Base-by-base conservation (phyloP, 2,329 filamentous ascomycete species). In the Coleophoma cylindrospora region DNA sequence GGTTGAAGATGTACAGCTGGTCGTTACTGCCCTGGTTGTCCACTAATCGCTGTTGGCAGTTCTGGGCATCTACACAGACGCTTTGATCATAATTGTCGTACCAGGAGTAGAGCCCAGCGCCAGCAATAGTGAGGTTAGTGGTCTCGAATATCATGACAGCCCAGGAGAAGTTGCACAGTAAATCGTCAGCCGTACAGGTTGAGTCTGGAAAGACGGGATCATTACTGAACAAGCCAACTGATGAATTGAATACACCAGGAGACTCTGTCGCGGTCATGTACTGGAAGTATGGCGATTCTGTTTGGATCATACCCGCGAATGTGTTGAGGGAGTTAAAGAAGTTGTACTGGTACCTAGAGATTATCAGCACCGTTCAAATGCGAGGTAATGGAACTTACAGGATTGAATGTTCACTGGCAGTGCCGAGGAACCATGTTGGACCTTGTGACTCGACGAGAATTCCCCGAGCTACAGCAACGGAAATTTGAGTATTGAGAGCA, bases 51-150 rank as follows among this genome's bases (percentile, higher is more conserved):
- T 50, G 48, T 27, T 66, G 64, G 38, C 64, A 66, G 45, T 60
- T 48, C n/a, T 60, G 33, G 4, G 48, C 48, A n/a, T 55, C 40
- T 14, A 52, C 47, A 41, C 50, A 52, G 44, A 22, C 27, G 22
- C 22, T 27, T 37, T 49, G 46, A 12, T n/a, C 13, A 32, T 52
- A 52, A 6, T 49, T 21, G 14, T 49, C 27, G 63, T 90, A 92
- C 79, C 92, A 92, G 57, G 79, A 85, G 76, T 92, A 92, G 52
- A 91, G 70, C 21, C 88, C 88, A 6, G 80, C 85, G 43, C 88
- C 87, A 62, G 84, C 89, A 61, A 91, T 70, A 63, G 79, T 81
- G 15, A 91, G 66, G 54, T 89, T 79, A 10, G 74, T 75, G 3
- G 85, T 89, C 67, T 86, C 77, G 49, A 81, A 69, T 40, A 90